Conservation (phyloP, 176 grass and related monocot species). For the Aegilops umbellulata region DNA sequence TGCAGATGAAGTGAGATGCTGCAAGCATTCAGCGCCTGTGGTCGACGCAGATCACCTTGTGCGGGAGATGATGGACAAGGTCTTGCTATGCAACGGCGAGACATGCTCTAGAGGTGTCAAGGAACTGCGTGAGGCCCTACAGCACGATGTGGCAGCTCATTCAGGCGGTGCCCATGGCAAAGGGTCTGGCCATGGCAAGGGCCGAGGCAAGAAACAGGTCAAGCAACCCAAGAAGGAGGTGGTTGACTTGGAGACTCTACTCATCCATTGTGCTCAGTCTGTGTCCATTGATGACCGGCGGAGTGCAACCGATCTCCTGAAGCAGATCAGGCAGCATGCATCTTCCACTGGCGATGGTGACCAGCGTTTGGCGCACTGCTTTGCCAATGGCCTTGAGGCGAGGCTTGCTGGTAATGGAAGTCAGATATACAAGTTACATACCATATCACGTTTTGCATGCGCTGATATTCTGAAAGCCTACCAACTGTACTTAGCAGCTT, state of each 20-base stretch:
- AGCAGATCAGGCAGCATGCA: constrained; percentile 89
- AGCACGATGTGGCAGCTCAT: constrained; percentile 44
- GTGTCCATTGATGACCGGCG: constrained; percentile 68
- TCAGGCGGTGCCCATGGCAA: constrained; percentile 44
- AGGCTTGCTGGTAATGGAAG: constrained; percentile 89
- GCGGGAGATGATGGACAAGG: constrained; percentile 84
- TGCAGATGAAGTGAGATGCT: constrained; percentile 74
- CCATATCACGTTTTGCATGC: constrained; percentile 40
- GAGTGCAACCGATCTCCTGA: constrained; percentile 67
- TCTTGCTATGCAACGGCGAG: constrained; percentile 73
- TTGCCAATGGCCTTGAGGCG: constrained; percentile 84
- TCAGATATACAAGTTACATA: constrained; percentile 67
- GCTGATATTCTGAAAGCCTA: constrained; percentile 88
- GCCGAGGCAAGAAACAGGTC: constrained; percentile 64
- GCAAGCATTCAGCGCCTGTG: constrained; percentile 66
- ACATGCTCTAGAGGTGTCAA: constrained; percentile 59
- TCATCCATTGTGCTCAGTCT: constrained; percentile 84
- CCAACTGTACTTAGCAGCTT: constrained; percentile 73
- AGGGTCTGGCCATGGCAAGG: constrained; percentile 57
- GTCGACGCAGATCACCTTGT: constrained; percentile 61
- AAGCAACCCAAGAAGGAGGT: constrained; percentile 83
- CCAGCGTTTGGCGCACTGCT: constrained; percentile 76
- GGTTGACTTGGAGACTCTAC: constrained; percentile 80
- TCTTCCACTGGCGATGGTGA: constrained; percentile 60
- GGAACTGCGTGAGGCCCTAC: constrained; percentile 60